Percentiles rank a stretch among this genome's conserved stretches.
Conservation (phyloP, 768 basidiomycete genomes). For the Lenzites betulinus region DNA sequence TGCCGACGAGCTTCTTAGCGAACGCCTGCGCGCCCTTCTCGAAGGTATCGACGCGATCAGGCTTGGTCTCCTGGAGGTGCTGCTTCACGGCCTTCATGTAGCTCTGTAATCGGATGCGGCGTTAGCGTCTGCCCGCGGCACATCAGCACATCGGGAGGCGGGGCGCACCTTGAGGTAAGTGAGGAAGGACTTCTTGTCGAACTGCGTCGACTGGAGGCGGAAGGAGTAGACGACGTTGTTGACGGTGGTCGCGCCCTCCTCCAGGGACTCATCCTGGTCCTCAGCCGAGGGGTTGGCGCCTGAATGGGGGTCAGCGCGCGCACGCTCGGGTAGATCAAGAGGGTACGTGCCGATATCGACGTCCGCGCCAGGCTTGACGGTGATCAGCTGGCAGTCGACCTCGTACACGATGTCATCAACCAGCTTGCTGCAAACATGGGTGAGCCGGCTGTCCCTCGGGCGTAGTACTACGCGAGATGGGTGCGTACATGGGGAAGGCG, state of each 20-base stretch:
- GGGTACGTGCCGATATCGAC: conserved; percentile 78
- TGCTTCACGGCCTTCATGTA: conserved; percentile 95
- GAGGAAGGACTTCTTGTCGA: conserved; percentile 91
- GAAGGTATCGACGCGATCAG: conserved; percentile 70
- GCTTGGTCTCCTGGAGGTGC: conserved; percentile 52
- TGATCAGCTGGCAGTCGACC: conserved; percentile 77
- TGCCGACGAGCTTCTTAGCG: conserved; percentile 86
- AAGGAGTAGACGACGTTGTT: conserved; percentile 94
- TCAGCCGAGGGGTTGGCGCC: conserved; percentile 94
- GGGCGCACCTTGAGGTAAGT: conserved; percentile 74
- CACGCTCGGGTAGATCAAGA: conserved; percentile 6
- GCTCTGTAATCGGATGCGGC: conserved; percentile 43
- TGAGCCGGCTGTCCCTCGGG: neutral
- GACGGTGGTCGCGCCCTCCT: conserved; percentile 72
- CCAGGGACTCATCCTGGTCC: conserved; percentile 78
- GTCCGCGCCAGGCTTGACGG: conserved; percentile 72
- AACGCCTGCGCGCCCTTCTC: conserved; percentile 76
- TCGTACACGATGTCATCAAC: conserved; percentile 83
- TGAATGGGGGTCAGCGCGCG: conserved; percentile 33
- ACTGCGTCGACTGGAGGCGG: conserved; percentile 77
- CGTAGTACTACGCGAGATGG: neutral
- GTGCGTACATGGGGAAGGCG: conserved; percentile 80
- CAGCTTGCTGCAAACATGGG: conserved; percentile 53
- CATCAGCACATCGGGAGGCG: no score
- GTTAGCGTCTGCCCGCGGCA: neutral